Evolutionary conservation across 75 land plant genomes (phyloP).

Genomic region (Cupressus sempervirens): DNA sequence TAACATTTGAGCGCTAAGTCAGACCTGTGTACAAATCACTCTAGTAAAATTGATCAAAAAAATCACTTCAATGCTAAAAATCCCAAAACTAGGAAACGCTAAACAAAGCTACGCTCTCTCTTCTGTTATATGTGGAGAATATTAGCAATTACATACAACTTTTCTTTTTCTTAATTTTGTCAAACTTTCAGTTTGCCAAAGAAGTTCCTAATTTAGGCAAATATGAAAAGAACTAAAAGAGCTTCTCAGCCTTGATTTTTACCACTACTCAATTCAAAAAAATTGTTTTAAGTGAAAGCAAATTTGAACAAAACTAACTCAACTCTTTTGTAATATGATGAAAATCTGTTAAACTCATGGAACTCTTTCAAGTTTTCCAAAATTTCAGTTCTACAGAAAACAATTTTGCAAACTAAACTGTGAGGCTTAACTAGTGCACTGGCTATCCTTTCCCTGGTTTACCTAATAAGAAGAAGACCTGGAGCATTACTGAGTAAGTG

Average conservation of each 20-base stretch:
- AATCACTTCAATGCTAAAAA: too few relatives aligned
- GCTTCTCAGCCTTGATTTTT: background rate
- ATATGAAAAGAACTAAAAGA: background rate
- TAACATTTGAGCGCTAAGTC: background rate
- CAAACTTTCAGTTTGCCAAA: background rate
- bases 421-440: too few relatives aligned
- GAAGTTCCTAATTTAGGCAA: background rate
- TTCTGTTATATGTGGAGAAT: background rate
- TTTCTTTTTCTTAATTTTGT: background rate
- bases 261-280: background rate
- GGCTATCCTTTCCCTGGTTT: too few relatives aligned
- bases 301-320: background rate
- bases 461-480: too few relatives aligned
- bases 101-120: too few relatives aligned
- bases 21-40: too few relatives aligned
- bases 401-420: background rate
- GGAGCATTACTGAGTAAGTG: too few relatives aligned
- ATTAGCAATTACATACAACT: background rate
- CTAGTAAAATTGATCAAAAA: too few relatives aligned
- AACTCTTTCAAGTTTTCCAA: background rate
- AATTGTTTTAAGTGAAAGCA: background rate
- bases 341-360: background rate
- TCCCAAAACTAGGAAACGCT: too few relatives aligned
- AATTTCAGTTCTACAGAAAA: too few relatives aligned
- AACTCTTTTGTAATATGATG: background rate